These are phyloP conservation scores for Aspergillus chevalieri DNA, from an alignment of 2,329 filamentous ascomycete species.

Conservation along the genomic window DNA sequence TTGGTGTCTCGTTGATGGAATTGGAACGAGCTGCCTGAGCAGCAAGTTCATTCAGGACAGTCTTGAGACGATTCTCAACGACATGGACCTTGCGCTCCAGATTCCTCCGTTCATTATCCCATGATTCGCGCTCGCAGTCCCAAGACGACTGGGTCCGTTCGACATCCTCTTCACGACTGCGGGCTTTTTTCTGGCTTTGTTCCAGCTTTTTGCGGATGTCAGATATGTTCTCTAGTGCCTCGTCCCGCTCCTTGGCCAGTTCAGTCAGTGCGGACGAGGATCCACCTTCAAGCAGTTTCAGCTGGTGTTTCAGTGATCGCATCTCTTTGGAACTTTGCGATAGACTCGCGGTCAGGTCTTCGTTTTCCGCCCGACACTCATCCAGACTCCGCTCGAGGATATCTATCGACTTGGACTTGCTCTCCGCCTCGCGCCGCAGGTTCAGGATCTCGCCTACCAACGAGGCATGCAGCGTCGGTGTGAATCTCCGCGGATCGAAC, in stretches of 20 bases:
- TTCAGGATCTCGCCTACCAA: conserved; percentile 89
- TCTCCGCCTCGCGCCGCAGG: conserved; percentile 81
- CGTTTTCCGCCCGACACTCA: conserved; percentile 65
- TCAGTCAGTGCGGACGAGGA: conserved; percentile 80
- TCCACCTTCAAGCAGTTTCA: conserved; percentile 80
- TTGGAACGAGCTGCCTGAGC: conserved; percentile 29
- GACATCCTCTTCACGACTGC: conserved; percentile 75
- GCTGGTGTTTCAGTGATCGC: conserved; percentile 73
- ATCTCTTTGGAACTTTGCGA: conserved; percentile 65
- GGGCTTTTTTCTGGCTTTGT: conserved; percentile 66
- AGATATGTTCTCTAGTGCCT: conserved; percentile 63
- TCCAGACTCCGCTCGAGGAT: conserved; percentile 71
- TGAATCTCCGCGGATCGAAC: conserved; percentile 86
- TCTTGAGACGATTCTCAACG: conserved; percentile 79
- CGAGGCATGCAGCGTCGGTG: conserved; percentile 88
- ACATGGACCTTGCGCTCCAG: conserved; percentile 82
- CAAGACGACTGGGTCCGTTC: conserved; percentile 72
- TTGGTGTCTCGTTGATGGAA: conserved; percentile 27
- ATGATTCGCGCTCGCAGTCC: conserved; percentile 75
- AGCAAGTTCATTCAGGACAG: conserved; percentile 75
- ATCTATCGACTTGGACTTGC: conserved; percentile 81
- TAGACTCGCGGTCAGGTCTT: conserved; percentile 59
- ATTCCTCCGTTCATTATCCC: conserved; percentile 76
- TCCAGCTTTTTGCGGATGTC: conserved; percentile 77
- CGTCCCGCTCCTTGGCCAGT: conserved; percentile 77